These are phyloP conservation scores for Kwoniella pini DNA, from an alignment of 768 basidiomycete species.

Conservation along the genomic window DNA sequence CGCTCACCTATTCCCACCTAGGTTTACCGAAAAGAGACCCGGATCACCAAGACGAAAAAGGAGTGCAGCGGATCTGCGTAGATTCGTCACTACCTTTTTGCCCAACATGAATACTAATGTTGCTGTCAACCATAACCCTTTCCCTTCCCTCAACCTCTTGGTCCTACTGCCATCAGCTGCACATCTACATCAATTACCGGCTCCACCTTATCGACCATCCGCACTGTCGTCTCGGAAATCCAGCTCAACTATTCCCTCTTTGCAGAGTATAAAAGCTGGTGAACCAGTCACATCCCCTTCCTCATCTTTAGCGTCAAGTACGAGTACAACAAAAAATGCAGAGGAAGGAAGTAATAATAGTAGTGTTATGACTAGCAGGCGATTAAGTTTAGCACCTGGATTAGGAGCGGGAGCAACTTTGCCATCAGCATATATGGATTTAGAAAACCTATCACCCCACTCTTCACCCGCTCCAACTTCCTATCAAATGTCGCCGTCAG, in stretches of 20 bases:
- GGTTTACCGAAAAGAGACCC: conserved; percentile 1
- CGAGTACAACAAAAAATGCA: conserved; percentile 1
- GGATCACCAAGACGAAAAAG: conserved; percentile 8
- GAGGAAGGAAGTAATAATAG: conserved; percentile 2
- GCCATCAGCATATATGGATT: not conserved
- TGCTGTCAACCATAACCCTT: conserved; percentile 2
- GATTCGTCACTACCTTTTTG: conserved; percentile 14
- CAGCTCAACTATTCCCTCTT: conserved; percentile 26
- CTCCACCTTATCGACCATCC: conserved; percentile 22
- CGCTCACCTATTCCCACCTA: conserved; percentile 15
- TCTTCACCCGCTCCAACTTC: conserved; percentile 4
- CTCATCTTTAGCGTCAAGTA: not conserved
- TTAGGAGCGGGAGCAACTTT: conserved; percentile 37
- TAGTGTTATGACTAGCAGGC: conserved; percentile 22
- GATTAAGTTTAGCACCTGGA: conserved; percentile 43
- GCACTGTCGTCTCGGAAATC: conserved; percentile 25
- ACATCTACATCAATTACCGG: conserved; percentile 22
- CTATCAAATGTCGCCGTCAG: not conserved
- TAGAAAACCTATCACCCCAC: conserved; percentile 4
- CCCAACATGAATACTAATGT: conserved; percentile 8
- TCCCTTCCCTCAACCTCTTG: conserved; percentile 24
- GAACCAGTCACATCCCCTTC: conserved; percentile 2
- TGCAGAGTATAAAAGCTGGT: conserved; percentile 15
- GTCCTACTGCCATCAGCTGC: conserved; percentile 37
- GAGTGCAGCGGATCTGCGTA: conserved; percentile 15